Conservation (phyloP, 257 asterid species). For the Jaltomata sinuosa region DNA sequence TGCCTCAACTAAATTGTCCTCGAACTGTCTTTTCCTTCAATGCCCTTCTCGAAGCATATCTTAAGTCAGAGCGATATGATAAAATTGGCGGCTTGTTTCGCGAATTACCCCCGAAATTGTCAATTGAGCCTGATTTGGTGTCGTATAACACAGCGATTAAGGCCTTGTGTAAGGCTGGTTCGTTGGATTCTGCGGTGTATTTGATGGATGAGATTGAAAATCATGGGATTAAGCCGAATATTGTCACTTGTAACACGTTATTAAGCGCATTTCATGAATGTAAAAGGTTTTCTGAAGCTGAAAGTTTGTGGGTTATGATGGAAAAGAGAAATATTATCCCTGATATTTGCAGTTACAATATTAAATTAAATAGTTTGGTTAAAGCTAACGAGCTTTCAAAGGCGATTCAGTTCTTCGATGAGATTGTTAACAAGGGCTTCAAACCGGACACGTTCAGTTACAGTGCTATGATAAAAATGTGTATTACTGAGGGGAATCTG, state of each 20-base stretch:
- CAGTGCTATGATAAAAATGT: slow-evolving; percentile 34
- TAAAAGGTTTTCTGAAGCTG: slow-evolving; percentile 23
- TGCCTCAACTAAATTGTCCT: slow-evolving; percentile 40
- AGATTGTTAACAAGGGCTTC: slow-evolving; percentile 23
- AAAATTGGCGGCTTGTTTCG: slow-evolving; percentile 18
- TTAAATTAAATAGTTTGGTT: slow-evolving; percentile 27
- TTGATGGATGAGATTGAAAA: slow-evolving; percentile 34
- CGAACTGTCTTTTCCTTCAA: slow-evolving; percentile 40
- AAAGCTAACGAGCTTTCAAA: slow-evolving; percentile 17
- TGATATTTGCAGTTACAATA: slow-evolving; percentile 27
- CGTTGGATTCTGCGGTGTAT: slow-evolving; percentile 27
- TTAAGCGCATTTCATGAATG: slow-evolving; percentile 11
- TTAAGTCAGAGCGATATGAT: slow-evolving; percentile 16
- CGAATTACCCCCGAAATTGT: slow-evolving; percentile 26
- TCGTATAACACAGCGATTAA: slow-evolving; percentile 29
- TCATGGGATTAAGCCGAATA: slow-evolving; percentile 17
- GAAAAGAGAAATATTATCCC: slow-evolving; percentile 26
- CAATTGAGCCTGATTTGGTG: slow-evolving; percentile 27
- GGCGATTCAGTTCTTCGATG: slow-evolving; percentile 24
- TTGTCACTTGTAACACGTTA: slow-evolving; percentile 23
- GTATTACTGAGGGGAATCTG: slow-evolving; percentile 12
- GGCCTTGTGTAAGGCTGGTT: slow-evolving; percentile 29
- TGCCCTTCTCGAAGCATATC: slow-evolving; percentile 34
- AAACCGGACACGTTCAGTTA: slow-evolving; percentile 28
- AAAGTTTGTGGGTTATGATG: slow-evolving; percentile 42